A percentile compares a stretch with the other conserved stretches of the same genome.
Evolutionary conservation across 139 green algal species (phyloP).

Genomic region (Auxenochlorella pyrenoidosa): DNA sequence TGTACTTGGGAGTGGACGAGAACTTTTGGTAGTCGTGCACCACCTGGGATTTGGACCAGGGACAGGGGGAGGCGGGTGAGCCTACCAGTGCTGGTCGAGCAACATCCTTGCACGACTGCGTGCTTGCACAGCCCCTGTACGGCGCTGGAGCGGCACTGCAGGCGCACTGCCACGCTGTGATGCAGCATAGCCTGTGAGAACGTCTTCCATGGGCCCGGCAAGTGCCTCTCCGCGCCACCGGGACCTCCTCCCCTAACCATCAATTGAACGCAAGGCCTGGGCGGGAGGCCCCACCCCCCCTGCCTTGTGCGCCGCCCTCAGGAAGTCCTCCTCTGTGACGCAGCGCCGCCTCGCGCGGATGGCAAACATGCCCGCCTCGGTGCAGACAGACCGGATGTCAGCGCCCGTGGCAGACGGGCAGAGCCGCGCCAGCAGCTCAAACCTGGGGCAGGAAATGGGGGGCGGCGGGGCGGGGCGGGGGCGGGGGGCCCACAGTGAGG

Average conservation of each 20-base stretch:
- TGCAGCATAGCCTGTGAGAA: too few species aligned
- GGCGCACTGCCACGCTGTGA: too few species aligned
- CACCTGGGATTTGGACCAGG: not conserved
- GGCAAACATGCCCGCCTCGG: conserved; percentile 16
- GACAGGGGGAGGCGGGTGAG: too few species aligned
- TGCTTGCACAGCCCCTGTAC: not conserved
- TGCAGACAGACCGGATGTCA: conserved; percentile 81
- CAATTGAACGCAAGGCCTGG: too few species aligned
- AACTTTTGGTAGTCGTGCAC: conserved; percentile 13
- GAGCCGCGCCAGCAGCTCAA: conserved; percentile 93
- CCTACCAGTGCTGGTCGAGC: too few species aligned
- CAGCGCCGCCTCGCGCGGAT: conserved; percentile 4
- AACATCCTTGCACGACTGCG: not conserved
- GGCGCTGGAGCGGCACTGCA: too few species aligned
- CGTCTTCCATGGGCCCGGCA: too few species aligned
- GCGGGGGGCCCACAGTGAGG: too few species aligned
- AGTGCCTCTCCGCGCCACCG: too few species aligned
- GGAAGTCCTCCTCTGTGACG: conserved; percentile 4
- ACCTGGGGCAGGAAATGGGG: conserved; percentile 47
- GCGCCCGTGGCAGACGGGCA: conserved; percentile 97
- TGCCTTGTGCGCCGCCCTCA: conserved; percentile 5
- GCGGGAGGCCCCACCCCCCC: not conserved
- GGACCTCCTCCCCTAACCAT: too few species aligned
- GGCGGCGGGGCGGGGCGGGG: too few species aligned
- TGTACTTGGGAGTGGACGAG: not conserved